Conservation (phyloP, 2,329 filamentous ascomycete species). For the Talaromyces sp. region DNA sequence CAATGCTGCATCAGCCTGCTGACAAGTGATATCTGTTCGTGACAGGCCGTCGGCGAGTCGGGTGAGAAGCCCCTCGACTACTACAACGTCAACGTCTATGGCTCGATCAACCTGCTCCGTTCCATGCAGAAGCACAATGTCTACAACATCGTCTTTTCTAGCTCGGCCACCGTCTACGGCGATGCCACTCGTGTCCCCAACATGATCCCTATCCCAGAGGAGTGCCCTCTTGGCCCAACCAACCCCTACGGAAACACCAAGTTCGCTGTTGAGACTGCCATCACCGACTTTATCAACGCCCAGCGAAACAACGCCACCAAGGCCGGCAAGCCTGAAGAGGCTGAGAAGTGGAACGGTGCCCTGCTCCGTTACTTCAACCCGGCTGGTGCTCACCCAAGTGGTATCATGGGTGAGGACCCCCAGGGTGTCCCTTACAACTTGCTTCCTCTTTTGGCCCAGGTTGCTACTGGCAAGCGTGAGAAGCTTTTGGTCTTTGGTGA, state of each 20-base stretch:
- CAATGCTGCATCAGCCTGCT: neutral
- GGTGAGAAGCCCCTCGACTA: constrained; percentile 92
- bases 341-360: constrained; percentile 84
- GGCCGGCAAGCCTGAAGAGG: constrained; percentile 64
- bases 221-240: constrained; percentile 91
- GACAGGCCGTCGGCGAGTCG: constrained; percentile 89
- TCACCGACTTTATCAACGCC: constrained; percentile 83
- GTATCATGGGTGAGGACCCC: constrained; percentile 97
- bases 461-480: constrained; percentile 89
- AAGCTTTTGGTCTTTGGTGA: constrained; percentile 94
- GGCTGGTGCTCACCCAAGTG: constrained; percentile 86
- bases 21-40: constrained; percentile 11
- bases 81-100: constrained; percentile 94
- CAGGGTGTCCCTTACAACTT: constrained; percentile 95
- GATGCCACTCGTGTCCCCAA: constrained; percentile 92
- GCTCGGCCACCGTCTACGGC: constrained; percentile 95
- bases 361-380: constrained; percentile 98
- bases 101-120: constrained; percentile 79
- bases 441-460: constrained; percentile 87
- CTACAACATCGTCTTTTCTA: constrained; percentile 96
- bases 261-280: constrained; percentile 83
- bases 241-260: constrained; percentile 99
- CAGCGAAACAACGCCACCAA: constrained; percentile 80
- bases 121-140: constrained; percentile 89
- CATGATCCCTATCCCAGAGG: constrained; percentile 98